Percentiles rank a stretch among this genome's conserved stretches.
These are phyloP conservation scores for Clarireedia hainanense DNA, from an alignment of 2,329 filamentous ascomycete genomes.

Conservation along the genomic window DNA sequence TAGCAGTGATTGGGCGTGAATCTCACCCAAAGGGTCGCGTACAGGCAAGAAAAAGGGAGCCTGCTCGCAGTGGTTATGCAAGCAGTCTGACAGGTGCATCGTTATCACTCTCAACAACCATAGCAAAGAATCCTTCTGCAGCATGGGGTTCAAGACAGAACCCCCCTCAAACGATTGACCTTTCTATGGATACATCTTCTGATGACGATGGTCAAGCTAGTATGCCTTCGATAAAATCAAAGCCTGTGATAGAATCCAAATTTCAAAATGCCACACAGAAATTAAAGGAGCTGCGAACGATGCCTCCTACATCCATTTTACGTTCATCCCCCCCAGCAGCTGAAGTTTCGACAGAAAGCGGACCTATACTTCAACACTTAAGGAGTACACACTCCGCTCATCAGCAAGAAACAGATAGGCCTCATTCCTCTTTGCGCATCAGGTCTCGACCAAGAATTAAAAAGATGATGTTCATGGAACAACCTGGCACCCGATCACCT, in stretches of 20 bases:
- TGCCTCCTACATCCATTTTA: neutral
- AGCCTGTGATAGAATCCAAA: neutral
- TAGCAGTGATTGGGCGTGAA: neutral
- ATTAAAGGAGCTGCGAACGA: neutral
- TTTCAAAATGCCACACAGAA: neutral
- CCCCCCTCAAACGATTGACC: neutral
- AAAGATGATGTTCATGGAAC: constrained; percentile 28
- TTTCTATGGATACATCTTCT: neutral
- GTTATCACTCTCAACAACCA: constrained; percentile 16
- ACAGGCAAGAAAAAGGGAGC: constrained; percentile 12
- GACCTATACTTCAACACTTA: neutral
- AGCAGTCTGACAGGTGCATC: constrained; percentile 24
- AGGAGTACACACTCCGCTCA: neutral
- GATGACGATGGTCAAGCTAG: neutral
- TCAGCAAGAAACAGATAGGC: neutral
- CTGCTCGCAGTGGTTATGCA: constrained; percentile 21
- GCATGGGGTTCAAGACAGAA: neutral
- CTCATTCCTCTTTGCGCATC: constrained; percentile 24
- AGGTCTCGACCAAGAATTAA: constrained; percentile 22
- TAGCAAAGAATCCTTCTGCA: neutral
- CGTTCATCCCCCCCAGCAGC: neutral
- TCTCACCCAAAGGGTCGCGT: neutral
- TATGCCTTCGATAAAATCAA: neutral
- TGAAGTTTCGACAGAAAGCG: neutral
- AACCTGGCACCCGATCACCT: constrained; percentile 12